phyloP scores from a whole-genome alignment of 306 rosid species.

The Elaeagnus macrophylla region DNA sequence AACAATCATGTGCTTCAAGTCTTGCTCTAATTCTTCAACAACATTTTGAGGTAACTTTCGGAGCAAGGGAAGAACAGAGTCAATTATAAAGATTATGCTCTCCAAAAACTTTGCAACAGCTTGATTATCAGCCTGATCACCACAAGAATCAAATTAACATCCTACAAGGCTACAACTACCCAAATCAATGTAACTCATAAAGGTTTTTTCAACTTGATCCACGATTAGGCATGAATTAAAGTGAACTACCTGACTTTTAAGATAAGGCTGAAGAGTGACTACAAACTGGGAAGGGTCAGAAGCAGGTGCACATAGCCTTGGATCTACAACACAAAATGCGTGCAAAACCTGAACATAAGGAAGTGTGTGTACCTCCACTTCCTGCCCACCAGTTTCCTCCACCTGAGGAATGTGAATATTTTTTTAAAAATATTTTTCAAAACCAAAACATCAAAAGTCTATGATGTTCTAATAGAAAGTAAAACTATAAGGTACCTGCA shows the following conservation, averaged over 20 bases:
- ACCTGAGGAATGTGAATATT: slow-evolving; percentile 43
- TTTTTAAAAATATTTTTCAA: slow-evolving; percentile 7
- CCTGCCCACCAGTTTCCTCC: slow-evolving; percentile 65
- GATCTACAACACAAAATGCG: slow-evolving; percentile 91
- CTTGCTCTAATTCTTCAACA: slow-evolving; percentile 88
- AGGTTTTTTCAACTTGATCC: background rate
- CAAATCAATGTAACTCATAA: too few species aligned
- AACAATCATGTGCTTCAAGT: slow-evolving; percentile 86
- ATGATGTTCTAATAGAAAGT: background rate
- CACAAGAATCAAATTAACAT: slow-evolving; percentile 15
- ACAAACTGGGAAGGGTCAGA: slow-evolving; percentile 93
- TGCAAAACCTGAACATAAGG: slow-evolving; percentile 86
- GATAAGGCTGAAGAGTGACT: slow-evolving; percentile 94
- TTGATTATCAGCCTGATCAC: slow-evolving; percentile 68
- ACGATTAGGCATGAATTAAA: background rate
- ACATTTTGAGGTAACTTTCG: slow-evolving; percentile 70
- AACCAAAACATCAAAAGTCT: slow-evolving; percentile 11
- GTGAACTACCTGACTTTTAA: slow-evolving; percentile 70
- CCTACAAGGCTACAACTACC: background rate
- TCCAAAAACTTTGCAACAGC: slow-evolving; percentile 70
- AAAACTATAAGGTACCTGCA: slow-evolving; percentile 49
- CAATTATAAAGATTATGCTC: slow-evolving; percentile 88
- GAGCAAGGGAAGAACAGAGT: slow-evolving; percentile 78
- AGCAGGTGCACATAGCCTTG: slow-evolving; percentile 81
- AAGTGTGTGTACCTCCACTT: slow-evolving; percentile 64